Evolutionary conservation across 495 filamentous ascomycete genomes (phyloP).

Genomic region (Tuber umbilicatum): DNA sequence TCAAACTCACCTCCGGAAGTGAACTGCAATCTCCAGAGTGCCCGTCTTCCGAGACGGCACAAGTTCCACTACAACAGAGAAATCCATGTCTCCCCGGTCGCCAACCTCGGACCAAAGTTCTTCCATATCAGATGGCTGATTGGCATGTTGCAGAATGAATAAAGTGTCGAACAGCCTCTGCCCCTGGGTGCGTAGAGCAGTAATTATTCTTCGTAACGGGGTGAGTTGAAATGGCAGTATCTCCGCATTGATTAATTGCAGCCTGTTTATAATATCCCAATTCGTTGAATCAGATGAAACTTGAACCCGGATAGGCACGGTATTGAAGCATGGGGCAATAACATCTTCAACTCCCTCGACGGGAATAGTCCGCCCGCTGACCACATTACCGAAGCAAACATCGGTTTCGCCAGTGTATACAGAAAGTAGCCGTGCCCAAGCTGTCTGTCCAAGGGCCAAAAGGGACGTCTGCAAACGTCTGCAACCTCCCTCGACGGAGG

Average conservation of each 20-base stretch:
- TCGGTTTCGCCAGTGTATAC: constrained; percentile 51
- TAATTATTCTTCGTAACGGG: constrained; percentile 58
- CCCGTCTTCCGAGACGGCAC: constrained; percentile 50
- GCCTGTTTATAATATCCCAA: constrained; percentile 48
- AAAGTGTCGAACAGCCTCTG: constrained; percentile 66
- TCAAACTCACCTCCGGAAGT: constrained; percentile 45
- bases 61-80: constrained; percentile 63
- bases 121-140: constrained; percentile 47
- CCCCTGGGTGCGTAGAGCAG: constrained; percentile 43
- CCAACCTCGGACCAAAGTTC: constrained; percentile 58
- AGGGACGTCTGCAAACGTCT: constrained; percentile 54
- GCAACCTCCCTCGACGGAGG: constrained; percentile 47
- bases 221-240: constrained; percentile 61
- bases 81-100: constrained; percentile 73
- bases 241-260: constrained; percentile 55
- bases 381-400: constrained; percentile 76
- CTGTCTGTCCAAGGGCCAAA: constrained; percentile 59
- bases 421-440: constrained; percentile 59
- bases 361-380: constrained; percentile 62
- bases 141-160: constrained; percentile 61
- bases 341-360: constrained; percentile 61
- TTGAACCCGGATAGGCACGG: constrained; percentile 65
- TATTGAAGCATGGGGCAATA: constrained; percentile 83
- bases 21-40: constrained; percentile 46
- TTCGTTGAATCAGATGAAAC: constrained; percentile 46